Evolutionary conservation across 345 rosid species (phyloP).

Genomic region (Lepidium africanum): DNA sequence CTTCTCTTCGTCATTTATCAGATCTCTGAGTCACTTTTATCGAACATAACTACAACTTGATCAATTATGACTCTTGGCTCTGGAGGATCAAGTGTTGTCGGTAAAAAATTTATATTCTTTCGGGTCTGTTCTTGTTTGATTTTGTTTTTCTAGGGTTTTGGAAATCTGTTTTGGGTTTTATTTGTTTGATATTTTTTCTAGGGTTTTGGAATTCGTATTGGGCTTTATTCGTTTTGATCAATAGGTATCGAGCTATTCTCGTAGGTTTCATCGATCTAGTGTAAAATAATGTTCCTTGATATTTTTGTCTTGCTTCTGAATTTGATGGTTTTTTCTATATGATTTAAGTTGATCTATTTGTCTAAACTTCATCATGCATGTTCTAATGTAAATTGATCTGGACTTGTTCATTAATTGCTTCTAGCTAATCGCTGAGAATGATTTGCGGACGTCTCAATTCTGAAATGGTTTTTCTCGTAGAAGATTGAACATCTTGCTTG

Average conservation of each 20-base stretch:
- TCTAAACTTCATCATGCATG: neutral
- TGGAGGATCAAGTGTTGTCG: constrained; percentile 85
- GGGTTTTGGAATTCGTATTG: neutral
- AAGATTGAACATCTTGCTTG: neutral
- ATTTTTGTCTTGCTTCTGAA: neutral
- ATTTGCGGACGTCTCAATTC: neutral
- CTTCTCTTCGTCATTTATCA: constrained; percentile 5
- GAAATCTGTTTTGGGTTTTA: constrained; percentile 4
- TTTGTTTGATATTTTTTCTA: neutral
- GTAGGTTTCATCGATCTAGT: constrained; percentile 3
- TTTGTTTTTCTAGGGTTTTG: constrained; percentile 14
- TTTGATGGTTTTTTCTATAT: neutral
- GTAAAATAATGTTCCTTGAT: neutral
- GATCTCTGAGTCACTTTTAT: constrained; percentile 34
- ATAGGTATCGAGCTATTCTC: neutral
- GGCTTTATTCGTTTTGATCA: neutral
- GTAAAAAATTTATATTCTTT: constrained; percentile 24
- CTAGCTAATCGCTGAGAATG: neutral
- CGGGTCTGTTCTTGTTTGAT: neutral
- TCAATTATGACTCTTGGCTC: constrained; percentile 78
- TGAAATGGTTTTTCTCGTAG: neutral
- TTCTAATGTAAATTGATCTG: neutral
- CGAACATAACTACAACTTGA: constrained; percentile 6
- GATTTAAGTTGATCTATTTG: neutral
- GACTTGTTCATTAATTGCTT: neutral